A percentile compares a stretch with the other conserved stretches of the same genome.
Evolutionary conservation across 192 early-diverging fungal species (phyloP).

Genomic region (Linnemannia elongata): DNA sequence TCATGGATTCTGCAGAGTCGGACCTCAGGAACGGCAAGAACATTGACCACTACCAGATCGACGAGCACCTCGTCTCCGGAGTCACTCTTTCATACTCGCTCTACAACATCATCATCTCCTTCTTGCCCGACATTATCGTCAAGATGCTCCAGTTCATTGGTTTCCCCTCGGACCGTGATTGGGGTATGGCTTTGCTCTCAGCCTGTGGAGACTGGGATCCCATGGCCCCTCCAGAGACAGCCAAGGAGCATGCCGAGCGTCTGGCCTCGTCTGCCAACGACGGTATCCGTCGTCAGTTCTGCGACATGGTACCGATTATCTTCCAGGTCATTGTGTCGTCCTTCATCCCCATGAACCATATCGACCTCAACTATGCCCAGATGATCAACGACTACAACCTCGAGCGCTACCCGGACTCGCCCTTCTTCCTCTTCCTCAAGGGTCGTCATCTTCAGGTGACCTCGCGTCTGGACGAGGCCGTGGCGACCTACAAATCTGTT

Average conservation of each 20-base stretch:
- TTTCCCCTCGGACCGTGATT: conserved; percentile 81
- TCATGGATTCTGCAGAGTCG: conserved; percentile 61
- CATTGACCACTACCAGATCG: conserved; percentile 67
- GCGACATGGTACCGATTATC: conserved; percentile 76
- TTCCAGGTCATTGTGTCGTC: conserved; percentile 85
- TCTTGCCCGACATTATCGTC: conserved; percentile 79
- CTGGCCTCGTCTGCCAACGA: conserved; percentile 58
- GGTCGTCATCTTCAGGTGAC: conserved; percentile 74
- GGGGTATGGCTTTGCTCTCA: conserved; percentile 80
- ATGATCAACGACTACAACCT: conserved; percentile 68
- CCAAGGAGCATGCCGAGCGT: conserved; percentile 45
- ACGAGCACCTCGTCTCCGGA: conserved; percentile 87
- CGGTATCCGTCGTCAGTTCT: conserved; percentile 84
- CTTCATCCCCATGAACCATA: conserved; percentile 76
- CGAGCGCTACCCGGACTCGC: conserved; percentile 71
- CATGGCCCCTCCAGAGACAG: conserved; percentile 43
- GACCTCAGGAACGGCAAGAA: conserved; percentile 64
- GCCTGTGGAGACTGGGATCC: conserved; percentile 80
- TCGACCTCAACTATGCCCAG: conserved; percentile 74
- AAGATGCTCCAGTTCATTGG: conserved; percentile 88
- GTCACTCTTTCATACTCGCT: conserved; percentile 82
- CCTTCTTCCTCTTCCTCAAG: conserved; percentile 81
- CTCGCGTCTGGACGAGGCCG: conserved; percentile 70
- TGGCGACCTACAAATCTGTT: conserved; percentile 68
- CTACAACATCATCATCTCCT: conserved; percentile 84